Evolutionary conservation across 2,329 filamentous ascomycete species (phyloP).

Genomic region (Ciborinia camelliae): DNA sequence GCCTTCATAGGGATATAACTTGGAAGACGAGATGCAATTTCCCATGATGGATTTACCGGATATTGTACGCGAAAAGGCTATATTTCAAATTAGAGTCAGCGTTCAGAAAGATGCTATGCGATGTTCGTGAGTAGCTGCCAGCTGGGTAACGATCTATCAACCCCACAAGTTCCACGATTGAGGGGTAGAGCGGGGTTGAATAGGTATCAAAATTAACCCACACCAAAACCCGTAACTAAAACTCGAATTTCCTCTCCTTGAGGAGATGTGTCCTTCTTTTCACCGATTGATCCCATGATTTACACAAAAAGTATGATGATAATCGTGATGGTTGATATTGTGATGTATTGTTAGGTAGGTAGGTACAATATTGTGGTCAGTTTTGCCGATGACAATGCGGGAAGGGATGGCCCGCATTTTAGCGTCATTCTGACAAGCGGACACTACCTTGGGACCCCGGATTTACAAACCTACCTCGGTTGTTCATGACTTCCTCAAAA

Average conservation of each 20-base stretch:
- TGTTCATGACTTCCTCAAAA: not conserved
- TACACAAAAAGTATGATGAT: slow-evolving; percentile 27
- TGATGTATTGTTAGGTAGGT: not conserved
- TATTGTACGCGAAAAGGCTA: slow-evolving; percentile 74
- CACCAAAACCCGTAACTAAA: slow-evolving; percentile 60
- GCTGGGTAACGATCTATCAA: not conserved
- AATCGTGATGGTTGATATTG: slow-evolving; percentile 22
- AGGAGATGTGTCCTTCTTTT: not conserved
- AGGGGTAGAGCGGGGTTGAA: slow-evolving; percentile 4
- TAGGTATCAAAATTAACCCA: slow-evolving; percentile 39
- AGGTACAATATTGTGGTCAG: slow-evolving; percentile 3
- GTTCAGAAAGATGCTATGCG: not conserved
- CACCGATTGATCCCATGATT: slow-evolving; percentile 32
- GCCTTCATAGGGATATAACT: slow-evolving; percentile 47
- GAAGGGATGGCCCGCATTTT: slow-evolving; percentile 2
- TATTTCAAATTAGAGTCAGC: slow-evolving; percentile 1
- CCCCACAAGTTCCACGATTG: not conserved
- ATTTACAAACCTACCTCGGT: not conserved
- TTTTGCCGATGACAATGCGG: not conserved
- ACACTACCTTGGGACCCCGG: not conserved
- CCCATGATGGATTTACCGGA: slow-evolving; percentile 74
- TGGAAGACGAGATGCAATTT: slow-evolving; percentile 70
- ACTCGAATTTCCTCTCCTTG: slow-evolving; percentile 51
- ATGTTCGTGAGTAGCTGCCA: not conserved
- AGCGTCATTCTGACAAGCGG: not conserved